phyloP scores from a whole-genome alignment of 352 stramenopile species.

The Pythium dissimile region DNA sequence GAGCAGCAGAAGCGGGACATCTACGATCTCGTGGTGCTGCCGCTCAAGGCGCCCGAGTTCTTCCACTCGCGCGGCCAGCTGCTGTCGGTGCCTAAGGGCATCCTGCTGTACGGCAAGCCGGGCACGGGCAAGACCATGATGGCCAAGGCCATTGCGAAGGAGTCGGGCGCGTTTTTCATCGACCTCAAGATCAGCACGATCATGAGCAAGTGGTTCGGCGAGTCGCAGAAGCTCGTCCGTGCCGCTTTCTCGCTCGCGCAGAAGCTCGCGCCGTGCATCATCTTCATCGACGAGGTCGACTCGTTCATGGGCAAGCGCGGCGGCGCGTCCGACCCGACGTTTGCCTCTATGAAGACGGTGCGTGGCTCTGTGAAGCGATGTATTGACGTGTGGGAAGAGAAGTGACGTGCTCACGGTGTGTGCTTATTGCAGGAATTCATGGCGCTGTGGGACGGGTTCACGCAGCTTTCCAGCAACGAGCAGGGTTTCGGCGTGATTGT shows the following conservation, averaged over 20 bases:
- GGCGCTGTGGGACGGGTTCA: slow-evolving; percentile 97
- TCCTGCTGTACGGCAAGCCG: slow-evolving; percentile 79
- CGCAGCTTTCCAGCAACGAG: slow-evolving; percentile 65
- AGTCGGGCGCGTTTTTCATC: slow-evolving; percentile 89
- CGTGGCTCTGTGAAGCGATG: not conserved
- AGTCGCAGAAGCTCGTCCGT: slow-evolving; percentile 93
- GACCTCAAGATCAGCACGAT: slow-evolving; percentile 88
- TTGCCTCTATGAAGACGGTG: slow-evolving; percentile 88
- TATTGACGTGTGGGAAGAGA: not conserved
- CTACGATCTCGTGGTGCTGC: slow-evolving; percentile 94
- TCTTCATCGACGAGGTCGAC: slow-evolving; percentile 98
- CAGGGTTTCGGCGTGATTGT: slow-evolving; percentile 92
- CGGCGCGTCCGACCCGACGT: slow-evolving; percentile 72
- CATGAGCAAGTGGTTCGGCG: slow-evolving; percentile 91
- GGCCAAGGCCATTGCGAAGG: slow-evolving; percentile 94
- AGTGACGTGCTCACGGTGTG: not conserved
- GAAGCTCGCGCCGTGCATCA: slow-evolving; percentile 95
- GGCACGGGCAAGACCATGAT: slow-evolving; percentile 92
- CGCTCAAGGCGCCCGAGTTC: slow-evolving; percentile 89
- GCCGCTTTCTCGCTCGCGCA: slow-evolving; percentile 91
- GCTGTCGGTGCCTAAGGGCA: slow-evolving; percentile 85
- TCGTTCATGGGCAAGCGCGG: slow-evolving; percentile 89
- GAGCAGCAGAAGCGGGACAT: slow-evolving; percentile 95
- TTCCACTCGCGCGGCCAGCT: slow-evolving; percentile 86
- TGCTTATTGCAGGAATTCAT: slow-evolving; percentile 89